These are phyloP conservation scores for Tetracladium marchalianum DNA, from an alignment of 495 filamentous ascomycete genomes.

Conservation along the genomic window DNA sequence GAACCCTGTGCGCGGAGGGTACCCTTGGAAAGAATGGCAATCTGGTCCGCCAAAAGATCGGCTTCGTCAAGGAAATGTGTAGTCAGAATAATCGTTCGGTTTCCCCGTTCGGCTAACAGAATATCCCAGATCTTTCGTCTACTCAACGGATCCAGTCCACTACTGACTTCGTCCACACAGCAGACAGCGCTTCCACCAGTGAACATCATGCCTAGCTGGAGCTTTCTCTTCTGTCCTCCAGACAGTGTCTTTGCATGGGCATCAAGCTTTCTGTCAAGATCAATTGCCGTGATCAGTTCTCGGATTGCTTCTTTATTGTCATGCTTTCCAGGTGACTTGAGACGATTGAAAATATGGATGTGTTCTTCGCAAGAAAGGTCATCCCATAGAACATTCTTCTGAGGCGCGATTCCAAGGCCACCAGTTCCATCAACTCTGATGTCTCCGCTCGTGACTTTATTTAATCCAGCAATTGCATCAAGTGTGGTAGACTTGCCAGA, in stretches of 20 bases:
- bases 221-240: constrained; percentile 80
- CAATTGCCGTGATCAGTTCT: constrained; percentile 54
- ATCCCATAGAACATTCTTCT: constrained; percentile 87
- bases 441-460: constrained; percentile 55
- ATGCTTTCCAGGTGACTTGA: constrained; percentile 50
- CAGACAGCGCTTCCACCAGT: constrained; percentile 77
- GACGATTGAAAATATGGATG: constrained; percentile 62
- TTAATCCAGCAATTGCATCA: constrained; percentile 72
- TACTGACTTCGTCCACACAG: constrained; percentile 81
- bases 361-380: constrained; percentile 75
- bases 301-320: constrained; percentile 45
- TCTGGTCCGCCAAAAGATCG: constrained; percentile 65
- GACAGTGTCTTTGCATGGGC: constrained; percentile 61
- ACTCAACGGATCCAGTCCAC: constrained; percentile 71
- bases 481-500: constrained; percentile 82
- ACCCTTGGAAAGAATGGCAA: constrained; percentile 68
- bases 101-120: constrained; percentile 65
- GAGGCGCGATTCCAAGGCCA: constrained; percentile 77
- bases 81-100: constrained; percentile 70
- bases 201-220: constrained; percentile 92
- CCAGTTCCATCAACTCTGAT: constrained; percentile 65
- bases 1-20: constrained; percentile 60
- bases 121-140: constrained; percentile 87
- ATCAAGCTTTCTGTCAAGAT: constrained; percentile 58
- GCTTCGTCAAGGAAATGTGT: constrained; percentile 81